A percentile compares a stretch with the other conserved stretches of the same genome.
Evolutionary conservation across 441 rosid species (phyloP).

Genomic region (Brassica hybrid): DNA sequence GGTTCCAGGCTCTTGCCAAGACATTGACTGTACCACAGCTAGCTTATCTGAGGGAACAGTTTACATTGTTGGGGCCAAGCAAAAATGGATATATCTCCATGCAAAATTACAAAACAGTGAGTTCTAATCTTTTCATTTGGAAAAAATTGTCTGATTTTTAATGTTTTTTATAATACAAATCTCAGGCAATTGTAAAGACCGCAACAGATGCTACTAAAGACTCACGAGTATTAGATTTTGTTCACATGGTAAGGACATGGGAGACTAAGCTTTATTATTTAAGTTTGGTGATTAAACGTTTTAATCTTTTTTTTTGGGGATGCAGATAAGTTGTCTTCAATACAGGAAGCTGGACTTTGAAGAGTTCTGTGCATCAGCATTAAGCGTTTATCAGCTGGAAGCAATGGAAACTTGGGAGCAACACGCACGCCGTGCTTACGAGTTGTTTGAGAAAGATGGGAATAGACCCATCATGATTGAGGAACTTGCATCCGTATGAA

Average conservation of each 20-base stretch:
- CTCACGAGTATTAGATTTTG: conserved; percentile 72
- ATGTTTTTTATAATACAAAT: conserved; percentile 10
- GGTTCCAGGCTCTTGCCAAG: conserved; percentile 73
- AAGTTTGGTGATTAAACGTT: neutral
- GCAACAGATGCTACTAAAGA: conserved; percentile 79
- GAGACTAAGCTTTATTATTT: no score
- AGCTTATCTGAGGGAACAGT: conserved; percentile 74
- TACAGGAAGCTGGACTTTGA: conserved; percentile 70
- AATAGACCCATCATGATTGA: conserved; percentile 81
- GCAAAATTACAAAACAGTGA: conserved; percentile 71
- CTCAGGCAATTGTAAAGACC: conserved; percentile 57
- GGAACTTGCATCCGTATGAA: conserved; percentile 75
- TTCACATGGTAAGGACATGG: conserved; percentile 47
- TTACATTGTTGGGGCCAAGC: conserved; percentile 71
- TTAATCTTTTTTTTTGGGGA: conserved; percentile 1
- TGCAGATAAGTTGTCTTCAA: conserved; percentile 69
- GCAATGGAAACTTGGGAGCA: conserved; percentile 78
- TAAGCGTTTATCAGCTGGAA: conserved; percentile 81
- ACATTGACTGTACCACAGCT: conserved; percentile 66
- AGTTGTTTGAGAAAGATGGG: conserved; percentile 76
- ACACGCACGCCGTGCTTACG: conserved; percentile 75
- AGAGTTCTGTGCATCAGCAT: conserved; percentile 80
- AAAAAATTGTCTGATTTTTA: neutral
- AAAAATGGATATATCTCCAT: conserved; percentile 75
- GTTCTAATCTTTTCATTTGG: conserved; percentile 24